Conservation (phyloP, 345 rosid genomes). For the Nasturtium officinale region DNA sequence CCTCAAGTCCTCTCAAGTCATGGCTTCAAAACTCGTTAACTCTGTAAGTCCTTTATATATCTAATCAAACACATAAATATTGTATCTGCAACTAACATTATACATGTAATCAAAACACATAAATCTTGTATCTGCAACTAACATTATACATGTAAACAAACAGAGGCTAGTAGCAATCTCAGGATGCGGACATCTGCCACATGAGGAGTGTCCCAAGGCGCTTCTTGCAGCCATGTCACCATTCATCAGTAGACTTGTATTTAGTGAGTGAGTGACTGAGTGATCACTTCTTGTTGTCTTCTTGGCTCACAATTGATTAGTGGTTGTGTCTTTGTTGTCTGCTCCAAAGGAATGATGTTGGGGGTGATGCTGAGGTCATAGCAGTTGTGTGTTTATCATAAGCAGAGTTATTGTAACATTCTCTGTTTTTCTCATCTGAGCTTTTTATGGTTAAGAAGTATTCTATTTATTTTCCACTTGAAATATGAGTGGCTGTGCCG, state of each 20-base stretch:
- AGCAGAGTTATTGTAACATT: constrained; percentile 36
- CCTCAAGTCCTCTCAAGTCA: constrained; percentile 74
- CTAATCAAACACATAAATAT: constrained; percentile 3
- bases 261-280: constrained; percentile 46
- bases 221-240: constrained; percentile 84
- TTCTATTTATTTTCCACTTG: constrained; percentile 17
- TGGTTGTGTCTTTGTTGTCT: constrained; percentile 24
- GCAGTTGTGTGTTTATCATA: constrained; percentile 23
- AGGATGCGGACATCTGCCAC: constrained; percentile 97
- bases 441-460: constrained; percentile 6
- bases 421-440: constrained; percentile 18
- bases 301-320: constrained; percentile 40
- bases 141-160: constrained; percentile 24
- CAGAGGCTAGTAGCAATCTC: constrained; percentile 97
- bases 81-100: constrained; percentile 14
- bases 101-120: constrained; percentile 22
- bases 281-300: constrained; percentile 39
- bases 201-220: constrained; percentile 95
- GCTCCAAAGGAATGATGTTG: constrained; percentile 35
- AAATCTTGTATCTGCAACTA: constrained; percentile 17
- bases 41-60: constrained; percentile 66
- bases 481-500: constrained; percentile 4
- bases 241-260: constrained; percentile 69
- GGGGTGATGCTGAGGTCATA: constrained; percentile 35
- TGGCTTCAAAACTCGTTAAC: constrained; percentile 85